Evolutionary conservation across 2,329 filamentous ascomycete genomes (phyloP), one percentile per base, ranked within the genome.

Genomic region (Dactylella cylindrospora): DNA sequence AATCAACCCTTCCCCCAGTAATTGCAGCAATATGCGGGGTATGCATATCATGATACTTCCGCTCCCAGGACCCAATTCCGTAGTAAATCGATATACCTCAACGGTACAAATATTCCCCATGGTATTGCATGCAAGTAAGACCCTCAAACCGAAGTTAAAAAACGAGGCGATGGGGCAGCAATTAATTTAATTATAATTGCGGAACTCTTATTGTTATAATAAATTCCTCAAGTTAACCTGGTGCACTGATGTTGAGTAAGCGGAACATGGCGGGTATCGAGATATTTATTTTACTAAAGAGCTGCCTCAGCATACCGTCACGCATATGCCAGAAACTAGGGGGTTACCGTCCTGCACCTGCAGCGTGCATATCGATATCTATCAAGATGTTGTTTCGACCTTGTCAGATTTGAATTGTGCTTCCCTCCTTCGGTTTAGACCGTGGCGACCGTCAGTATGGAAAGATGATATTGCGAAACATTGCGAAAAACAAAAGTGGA

Each of bases 21-120:
- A 36, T 41, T 43, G 12, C 9, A 46, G 33, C 35, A 19, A 29
- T 61, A 50, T 62, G 57, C 57, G 57, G 57, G 57, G 57, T 62
- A 62, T 62, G 57, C 57, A 62, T 62, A 62, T 62, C 57, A 62
- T 62, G 57, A 62, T 62, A 62, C 57, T 47, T 54, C 57, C 57
- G 57, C 32, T 53, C 33, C 57, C 57, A 33, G 57, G 49, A 44
- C 44, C 23, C 43, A 44, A 39, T 54, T n/a, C n/a, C n/a, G n/a
- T n/a, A n/a, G n/a, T n/a, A n/a, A n/a, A n/a, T n/a, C n/a, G n/a
- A n/a, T n/a, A n/a, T n/a, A n/a, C n/a, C n/a, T n/a, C n/a, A n/a
- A n/a, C n/a, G n/a, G n/a, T n/a, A n/a, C n/a, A n/a, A n/a, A n/a
- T n/a, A n/a, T n/a, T n/a, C n/a, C n/a, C n/a, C n/a, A n/a, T n/a